Evolutionary conservation across 2,329 filamentous ascomycete genomes (phyloP).

Genomic region (Xylariaceae sp.): DNA sequence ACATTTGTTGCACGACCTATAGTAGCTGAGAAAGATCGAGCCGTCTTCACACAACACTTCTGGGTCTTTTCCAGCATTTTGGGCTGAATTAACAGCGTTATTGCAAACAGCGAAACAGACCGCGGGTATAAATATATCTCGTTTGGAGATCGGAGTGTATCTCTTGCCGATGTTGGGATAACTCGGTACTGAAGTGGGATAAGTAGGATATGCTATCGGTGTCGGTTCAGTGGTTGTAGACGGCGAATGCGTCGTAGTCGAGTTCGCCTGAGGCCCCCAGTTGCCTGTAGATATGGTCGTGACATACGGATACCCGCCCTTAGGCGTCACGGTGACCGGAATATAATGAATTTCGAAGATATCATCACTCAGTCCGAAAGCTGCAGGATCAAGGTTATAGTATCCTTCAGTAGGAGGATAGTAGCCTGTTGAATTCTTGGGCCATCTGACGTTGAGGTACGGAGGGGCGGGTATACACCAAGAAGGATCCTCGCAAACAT

Average conservation of each 20-base stretch:
- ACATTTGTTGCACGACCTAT: slow-evolving; percentile 40
- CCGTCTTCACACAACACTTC: slow-evolving; percentile 38
- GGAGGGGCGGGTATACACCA: slow-evolving; percentile 43
- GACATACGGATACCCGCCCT: slow-evolving; percentile 15
- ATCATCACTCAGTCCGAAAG: slow-evolving; percentile 58
- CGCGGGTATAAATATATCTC: slow-evolving; percentile 39
- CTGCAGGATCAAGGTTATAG: slow-evolving; percentile 58
- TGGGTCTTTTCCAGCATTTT: slow-evolving; percentile 42
- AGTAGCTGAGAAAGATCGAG: slow-evolving; percentile 39
- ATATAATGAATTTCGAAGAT: slow-evolving; percentile 50
- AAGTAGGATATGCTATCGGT: slow-evolving; percentile 10
- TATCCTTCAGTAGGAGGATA: slow-evolving; percentile 52
- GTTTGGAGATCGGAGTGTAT: slow-evolving; percentile 32
- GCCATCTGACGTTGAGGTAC: slow-evolving; percentile 39
- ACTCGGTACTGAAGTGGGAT: not conserved
- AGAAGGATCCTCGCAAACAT: slow-evolving; percentile 39
- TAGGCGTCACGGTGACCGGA: slow-evolving; percentile 29
- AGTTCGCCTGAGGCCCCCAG: slow-evolving; percentile 47
- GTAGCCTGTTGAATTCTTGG: slow-evolving; percentile 41
- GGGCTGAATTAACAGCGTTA: slow-evolving; percentile 38
- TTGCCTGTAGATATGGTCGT: slow-evolving; percentile 50
- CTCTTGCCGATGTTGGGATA: not conserved
- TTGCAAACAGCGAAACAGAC: slow-evolving; percentile 52
- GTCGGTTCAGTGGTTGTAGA: slow-evolving; percentile 10
- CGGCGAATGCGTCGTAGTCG: slow-evolving; percentile 37